Evolutionary conservation across 1,284 basidiomycete species (phyloP).

Genomic region (Cutaneotrichosporon sp.): DNA sequence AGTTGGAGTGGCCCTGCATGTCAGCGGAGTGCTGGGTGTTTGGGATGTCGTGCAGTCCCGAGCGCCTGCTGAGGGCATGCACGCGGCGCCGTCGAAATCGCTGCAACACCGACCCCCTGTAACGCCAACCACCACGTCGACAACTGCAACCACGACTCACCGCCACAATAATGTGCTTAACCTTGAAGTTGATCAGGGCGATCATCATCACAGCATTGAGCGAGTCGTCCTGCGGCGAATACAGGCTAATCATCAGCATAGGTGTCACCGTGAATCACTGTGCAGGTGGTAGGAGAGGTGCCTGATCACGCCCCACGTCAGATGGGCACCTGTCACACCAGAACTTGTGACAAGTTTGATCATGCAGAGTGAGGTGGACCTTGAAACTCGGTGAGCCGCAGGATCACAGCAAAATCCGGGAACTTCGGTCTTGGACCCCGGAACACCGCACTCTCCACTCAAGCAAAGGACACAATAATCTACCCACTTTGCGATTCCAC

Average conservation of each 20-base stretch:
- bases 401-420: no score
- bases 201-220: constrained; percentile 45
- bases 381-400: no score
- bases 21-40: no score
- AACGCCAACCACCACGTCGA: no score
- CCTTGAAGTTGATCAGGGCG: constrained; percentile 45
- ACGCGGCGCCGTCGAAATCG: no score
- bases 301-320: background rate
- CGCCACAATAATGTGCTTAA: constrained; percentile 45
- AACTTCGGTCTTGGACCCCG: no score
- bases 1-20: constrained; percentile 48
- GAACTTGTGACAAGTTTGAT: no score
- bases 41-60: no score
- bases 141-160: constrained; percentile 20
- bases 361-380: no score
- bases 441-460: background rate
- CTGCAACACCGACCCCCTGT: no score
- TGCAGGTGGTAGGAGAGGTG: background rate
- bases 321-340: no score
- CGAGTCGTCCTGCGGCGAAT: constrained; percentile 41
- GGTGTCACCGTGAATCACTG: background rate
- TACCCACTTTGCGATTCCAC: constrained; percentile 46
- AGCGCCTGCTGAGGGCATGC: no score
- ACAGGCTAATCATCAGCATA: constrained; percentile 27
- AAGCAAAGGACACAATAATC: background rate